Evolutionary conservation across 306 rosid genomes (phyloP), one percentile per base, ranked within the genome.

Genomic region (Quercus gilva): DNA sequence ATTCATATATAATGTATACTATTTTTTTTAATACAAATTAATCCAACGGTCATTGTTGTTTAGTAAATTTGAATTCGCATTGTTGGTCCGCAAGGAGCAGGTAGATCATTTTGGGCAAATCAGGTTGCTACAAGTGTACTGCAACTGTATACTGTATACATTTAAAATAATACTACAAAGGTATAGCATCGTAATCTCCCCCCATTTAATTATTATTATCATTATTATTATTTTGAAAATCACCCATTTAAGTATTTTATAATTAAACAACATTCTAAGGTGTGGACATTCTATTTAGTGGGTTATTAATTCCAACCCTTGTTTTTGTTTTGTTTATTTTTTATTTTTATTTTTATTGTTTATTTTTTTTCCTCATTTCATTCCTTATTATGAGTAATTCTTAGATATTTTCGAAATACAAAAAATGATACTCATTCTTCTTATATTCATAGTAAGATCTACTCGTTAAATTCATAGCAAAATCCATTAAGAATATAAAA

Each of bases 51-150:
- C 21, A 10, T 60, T 12, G 71, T 55, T 12, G 52, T 53, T 25
- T 73, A 73, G 69, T 83, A 49, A 68, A n/a, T 71, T 77, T 56
- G 57, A 69, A 63, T 69, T 74, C 73, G 79, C 83, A 86, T 84
- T 58, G 31, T 72, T 77, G 75, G 79, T 78, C 83, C 77, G 35
- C 31, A 33, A 69, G 41, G 68, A 55, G 33, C 5, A 2, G 59
- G 70, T 20, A 58, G 4, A 55, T 14, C 57, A 71, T 20, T 15
- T 37, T 56, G 13, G 26, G 35, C 55, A 57, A 69, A 37, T 13
- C 65, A 60, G 37, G 26, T 14, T 74, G 49, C 64, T 51, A 19
- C 9, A 71, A 6, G 29, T 55, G 14, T 14, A 51, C 3, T 10
- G 8, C 0, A 13, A 7, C 29, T 20, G 45, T 41, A 8, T 2